Base-by-base conservation (phyloP, 192 early-diverging fungal genomes). In the Gamsiella multidivaricata region DNA sequence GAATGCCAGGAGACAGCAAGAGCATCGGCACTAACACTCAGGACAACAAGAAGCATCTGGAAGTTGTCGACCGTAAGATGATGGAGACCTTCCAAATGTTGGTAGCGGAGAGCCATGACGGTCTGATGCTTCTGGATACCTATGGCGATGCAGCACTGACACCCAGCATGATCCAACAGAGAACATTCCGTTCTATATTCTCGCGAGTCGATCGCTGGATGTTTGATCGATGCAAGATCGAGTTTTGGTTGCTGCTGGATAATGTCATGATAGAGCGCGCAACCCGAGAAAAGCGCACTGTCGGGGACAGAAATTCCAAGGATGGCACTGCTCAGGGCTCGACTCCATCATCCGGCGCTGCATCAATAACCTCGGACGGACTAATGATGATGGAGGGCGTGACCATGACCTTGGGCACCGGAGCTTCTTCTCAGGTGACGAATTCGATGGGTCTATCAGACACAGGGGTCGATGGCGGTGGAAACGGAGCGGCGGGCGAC, bases 161-260 rank as follows among this genome's bases (percentile, higher is more conserved):
- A 7, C 69, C 85, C 7, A 66, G 63, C 10, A 81, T 83, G 61
- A 65, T 86, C 33, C 81, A 82, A 20, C 81, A 84, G 20, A 26
- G 73, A 28, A 68, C 64, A 34, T 65, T 86, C 18, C 61, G 72
- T 39, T 60, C 70, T 11, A 75, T 86, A 15, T 84, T 86, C 55
- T 64, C 68, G 26, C 65, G 82, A 11, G 76, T 86, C 7, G 82
- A 82, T 34, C 79, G 80, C n/a, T 86, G 85, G 85, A 86, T 82
- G 31, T 82, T 84, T 61, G 85, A 84, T 17, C 78, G 81, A 18
- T 83, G 81, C 42, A 82, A 83, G 37, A 83, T 86, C 18, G 81
- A 86, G 61, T 60, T 86, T 39, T 84, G 81, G 66, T 49, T 86
- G 12, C 50, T 86, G 36, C 46, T 86, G 32, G 85, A 86, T 33